These are phyloP conservation scores for Candida pseudofarinosa DNA, from an alignment of 805 yeast species.

Conservation along the genomic window DNA sequence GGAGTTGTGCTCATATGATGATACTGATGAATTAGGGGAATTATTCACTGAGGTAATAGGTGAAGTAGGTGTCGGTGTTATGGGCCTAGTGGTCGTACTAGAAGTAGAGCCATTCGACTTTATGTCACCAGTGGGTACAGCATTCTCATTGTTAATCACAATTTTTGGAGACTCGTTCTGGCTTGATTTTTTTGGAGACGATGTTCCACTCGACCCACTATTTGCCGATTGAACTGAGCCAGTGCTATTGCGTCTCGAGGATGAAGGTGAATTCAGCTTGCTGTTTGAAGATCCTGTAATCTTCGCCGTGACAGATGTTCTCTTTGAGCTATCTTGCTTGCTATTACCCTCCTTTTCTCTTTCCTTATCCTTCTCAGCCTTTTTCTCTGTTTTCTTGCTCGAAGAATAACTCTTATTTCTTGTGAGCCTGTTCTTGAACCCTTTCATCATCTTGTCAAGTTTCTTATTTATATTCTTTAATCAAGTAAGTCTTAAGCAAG, in stretches of 20 bases:
- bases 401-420: slow-evolving; percentile 36
- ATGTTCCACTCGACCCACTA: slow-evolving; percentile 3
- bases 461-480: neutral
- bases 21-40: slow-evolving; percentile 5
- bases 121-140: slow-evolving; percentile 5
- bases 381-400: slow-evolving; percentile 32
- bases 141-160: slow-evolving; percentile 13
- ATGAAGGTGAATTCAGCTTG: slow-evolving; percentile 30
- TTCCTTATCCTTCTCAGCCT: slow-evolving; percentile 27
- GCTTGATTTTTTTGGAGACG: slow-evolving; percentile 3
- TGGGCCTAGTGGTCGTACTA: slow-evolving; percentile 7
- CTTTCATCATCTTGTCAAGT: slow-evolving; percentile 40
- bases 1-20: slow-evolving; percentile 5
- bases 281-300: slow-evolving; percentile 1
- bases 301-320: slow-evolving; percentile 13
- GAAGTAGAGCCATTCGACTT: slow-evolving; percentile 2
- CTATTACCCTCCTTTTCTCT: slow-evolving; percentile 7
- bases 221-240: slow-evolving; percentile 20
- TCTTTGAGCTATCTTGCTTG: slow-evolving; percentile 12
- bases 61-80: slow-evolving; percentile 21
- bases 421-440: slow-evolving; percentile 43
- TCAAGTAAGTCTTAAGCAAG: neutral
- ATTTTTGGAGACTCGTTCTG: slow-evolving; percentile 19
- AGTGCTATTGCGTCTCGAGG: slow-evolving; percentile 28
- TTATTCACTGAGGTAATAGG: slow-evolving; percentile 16